A percentile compares a stretch with the other conserved stretches of the same genome.
Conservation (phyloP, 768 basidiomycete species). For the Serendipita sp. region DNA sequence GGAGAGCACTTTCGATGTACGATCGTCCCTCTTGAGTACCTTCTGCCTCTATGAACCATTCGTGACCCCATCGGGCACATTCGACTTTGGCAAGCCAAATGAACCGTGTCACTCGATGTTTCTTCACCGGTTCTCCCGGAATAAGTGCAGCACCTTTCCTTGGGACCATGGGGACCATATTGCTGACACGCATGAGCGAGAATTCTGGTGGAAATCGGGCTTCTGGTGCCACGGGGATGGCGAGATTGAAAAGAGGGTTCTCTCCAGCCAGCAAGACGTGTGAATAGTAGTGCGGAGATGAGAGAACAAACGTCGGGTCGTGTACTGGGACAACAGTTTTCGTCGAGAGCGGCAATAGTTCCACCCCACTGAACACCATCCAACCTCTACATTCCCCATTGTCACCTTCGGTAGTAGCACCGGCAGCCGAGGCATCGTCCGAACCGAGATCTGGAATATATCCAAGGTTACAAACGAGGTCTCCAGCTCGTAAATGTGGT, state of each 20-base stretch:
- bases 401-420: constrained; percentile 4
- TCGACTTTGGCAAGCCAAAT: constrained; percentile 46
- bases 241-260: constrained; percentile 10
- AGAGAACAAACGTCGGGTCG: not conserved
- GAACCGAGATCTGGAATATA: constrained; percentile 36
- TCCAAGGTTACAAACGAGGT: constrained; percentile 67
- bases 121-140: not conserved
- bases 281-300: constrained; percentile 3
- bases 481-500: constrained; percentile 59
- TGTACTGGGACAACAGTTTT: not conserved
- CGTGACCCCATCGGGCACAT: constrained; percentile 40
- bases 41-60: constrained; percentile 68
- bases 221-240: constrained; percentile 5
- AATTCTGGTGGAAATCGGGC: not conserved
- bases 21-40: constrained; percentile 32
- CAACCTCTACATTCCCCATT: constrained; percentile 28
- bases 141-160: not conserved
- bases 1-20: constrained; percentile 8
- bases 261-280: constrained; percentile 3
- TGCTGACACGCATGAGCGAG: not conserved
- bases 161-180: not conserved
- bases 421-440: constrained; percentile 13
- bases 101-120: constrained; percentile 34
- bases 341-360: constrained; percentile 39
- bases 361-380: constrained; percentile 57